Conservation (phyloP, 495 filamentous ascomycete species). For the Cercophora samala region DNA sequence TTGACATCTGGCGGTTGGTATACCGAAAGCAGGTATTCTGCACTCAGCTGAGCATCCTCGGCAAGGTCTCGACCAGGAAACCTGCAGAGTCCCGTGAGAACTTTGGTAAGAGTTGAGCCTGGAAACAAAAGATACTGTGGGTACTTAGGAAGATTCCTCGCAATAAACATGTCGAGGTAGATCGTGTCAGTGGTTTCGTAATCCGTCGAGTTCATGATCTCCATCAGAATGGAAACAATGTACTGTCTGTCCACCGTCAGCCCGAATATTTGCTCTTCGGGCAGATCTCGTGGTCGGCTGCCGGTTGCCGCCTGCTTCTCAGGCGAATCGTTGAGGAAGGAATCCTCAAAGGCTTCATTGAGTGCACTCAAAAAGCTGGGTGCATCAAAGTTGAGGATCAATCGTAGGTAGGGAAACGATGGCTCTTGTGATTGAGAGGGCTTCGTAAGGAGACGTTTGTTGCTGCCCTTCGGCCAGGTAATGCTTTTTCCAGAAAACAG, state of each 20-base stretch:
- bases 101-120: slow-evolving; percentile 75
- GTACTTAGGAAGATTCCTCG: slow-evolving; percentile 93
- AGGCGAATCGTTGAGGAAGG: slow-evolving; percentile 77
- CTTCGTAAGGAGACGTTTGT: slow-evolving; percentile 53
- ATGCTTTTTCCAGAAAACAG: slow-evolving; percentile 79
- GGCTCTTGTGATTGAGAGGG: slow-evolving; percentile 52
- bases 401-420: slow-evolving; percentile 75
- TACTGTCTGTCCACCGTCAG: slow-evolving; percentile 84
- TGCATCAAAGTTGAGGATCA: slow-evolving; percentile 82
- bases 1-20: slow-evolving; percentile 85
- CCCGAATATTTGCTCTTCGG: slow-evolving; percentile 63
- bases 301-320: slow-evolving; percentile 52
- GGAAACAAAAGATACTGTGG: slow-evolving; percentile 91
- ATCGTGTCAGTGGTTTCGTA: slow-evolving; percentile 82
- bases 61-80: slow-evolving; percentile 77
- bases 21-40: slow-evolving; percentile 88
- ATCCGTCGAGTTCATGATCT: slow-evolving; percentile 72
- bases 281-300: slow-evolving; percentile 45
- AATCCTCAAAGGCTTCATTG: slow-evolving; percentile 96
- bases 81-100: slow-evolving; percentile 77
- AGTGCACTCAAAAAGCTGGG: slow-evolving; percentile 90
- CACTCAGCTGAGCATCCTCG: slow-evolving; percentile 92
- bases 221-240: slow-evolving; percentile 80
- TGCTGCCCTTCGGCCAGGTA: slow-evolving; percentile 58
- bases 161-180: slow-evolving; percentile 97